These are phyloP conservation scores for Claviceps fusiformis DNA, from an alignment of 2,329 filamentous ascomycete genomes.

Conservation along the genomic window DNA sequence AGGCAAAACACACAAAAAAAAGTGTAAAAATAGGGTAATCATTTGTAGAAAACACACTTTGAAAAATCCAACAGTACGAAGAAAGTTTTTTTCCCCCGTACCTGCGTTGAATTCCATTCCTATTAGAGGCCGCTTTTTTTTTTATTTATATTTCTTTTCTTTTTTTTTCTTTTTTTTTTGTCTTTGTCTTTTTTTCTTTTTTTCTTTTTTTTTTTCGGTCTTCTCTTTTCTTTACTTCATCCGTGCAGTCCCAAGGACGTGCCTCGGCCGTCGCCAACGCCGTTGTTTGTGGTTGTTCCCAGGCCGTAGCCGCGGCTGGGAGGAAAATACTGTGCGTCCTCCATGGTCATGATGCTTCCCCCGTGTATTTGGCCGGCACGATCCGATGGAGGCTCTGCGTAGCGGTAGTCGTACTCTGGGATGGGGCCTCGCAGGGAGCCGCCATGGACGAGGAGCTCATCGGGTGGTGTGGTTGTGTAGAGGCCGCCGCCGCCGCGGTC, in stretches of 20 bases:
- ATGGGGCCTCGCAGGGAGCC: constrained; percentile 8
- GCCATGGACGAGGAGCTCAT: constrained; percentile 9
- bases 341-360: not conserved
- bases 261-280: not conserved
- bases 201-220: not conserved
- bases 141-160: too few species aligned
- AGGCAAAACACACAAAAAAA: too few species aligned
- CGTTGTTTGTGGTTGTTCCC: not conserved
- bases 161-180: too few species aligned
- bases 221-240: not conserved
- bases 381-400: constrained; percentile 12
- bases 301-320: not conserved
- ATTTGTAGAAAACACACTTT: too few species aligned
- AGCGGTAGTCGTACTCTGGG: constrained; percentile 18
- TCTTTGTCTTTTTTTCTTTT: not conserved
- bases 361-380: not conserved
- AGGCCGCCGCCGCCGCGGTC: constrained; percentile 2
- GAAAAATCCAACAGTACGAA: too few species aligned
- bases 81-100: too few species aligned
- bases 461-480: constrained; percentile 7
- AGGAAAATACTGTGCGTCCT: constrained; percentile 1
- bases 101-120: too few species aligned
- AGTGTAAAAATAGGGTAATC: too few species aligned
- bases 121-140: too few species aligned
- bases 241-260: not conserved